These are phyloP conservation scores for Chaetothyriales sp. DNA, from an alignment of 2,329 filamentous ascomycete species.

Conservation along the genomic window DNA sequence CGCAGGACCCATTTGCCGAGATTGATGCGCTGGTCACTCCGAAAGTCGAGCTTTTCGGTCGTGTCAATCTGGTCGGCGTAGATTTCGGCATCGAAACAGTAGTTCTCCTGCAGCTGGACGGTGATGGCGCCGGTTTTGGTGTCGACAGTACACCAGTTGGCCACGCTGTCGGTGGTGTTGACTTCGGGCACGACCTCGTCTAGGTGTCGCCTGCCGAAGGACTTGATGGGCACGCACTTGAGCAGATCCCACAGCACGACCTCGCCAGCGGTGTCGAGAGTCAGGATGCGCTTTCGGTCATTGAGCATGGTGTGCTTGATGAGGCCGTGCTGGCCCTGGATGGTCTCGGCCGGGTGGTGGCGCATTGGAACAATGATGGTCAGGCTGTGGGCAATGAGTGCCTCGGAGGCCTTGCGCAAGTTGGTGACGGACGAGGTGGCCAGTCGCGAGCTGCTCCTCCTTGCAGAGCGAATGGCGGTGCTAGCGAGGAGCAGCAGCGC, in stretches of 20 bases:
- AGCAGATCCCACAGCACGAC: conserved; percentile 91
- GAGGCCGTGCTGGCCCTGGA: conserved; percentile 87
- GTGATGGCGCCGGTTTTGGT: conserved; percentile 84
- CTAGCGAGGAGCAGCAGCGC: conserved; percentile 74
- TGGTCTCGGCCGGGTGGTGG: conserved; percentile 59
- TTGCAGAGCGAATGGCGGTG: conserved; percentile 59
- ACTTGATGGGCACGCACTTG: conserved; percentile 72
- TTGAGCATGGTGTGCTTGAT: conserved; percentile 89
- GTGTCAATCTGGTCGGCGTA: conserved; percentile 81
- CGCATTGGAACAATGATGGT: conserved; percentile 48
- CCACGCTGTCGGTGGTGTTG: conserved; percentile 77
- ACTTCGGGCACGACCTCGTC: conserved; percentile 81
- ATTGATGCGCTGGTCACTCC: conserved; percentile 92
- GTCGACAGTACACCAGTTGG: conserved; percentile 93
- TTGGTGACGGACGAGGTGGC: conserved; percentile 31
- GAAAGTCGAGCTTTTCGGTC: conserved; percentile 62
- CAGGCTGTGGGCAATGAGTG: conserved; percentile 35
- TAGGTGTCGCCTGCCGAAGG: conserved; percentile 87
- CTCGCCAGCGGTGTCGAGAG: conserved; percentile 86
- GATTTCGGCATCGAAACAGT: conserved; percentile 93
- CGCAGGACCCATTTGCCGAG: conserved; percentile 92
- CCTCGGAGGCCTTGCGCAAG: conserved; percentile 44
- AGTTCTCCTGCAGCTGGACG: conserved; percentile 82
- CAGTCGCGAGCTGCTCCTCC: conserved; percentile 36
- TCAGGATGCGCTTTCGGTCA: conserved; percentile 77